These are phyloP conservation scores for Wickerhamomyces chambardii DNA, from an alignment of 805 yeast species.

Conservation along the genomic window DNA sequence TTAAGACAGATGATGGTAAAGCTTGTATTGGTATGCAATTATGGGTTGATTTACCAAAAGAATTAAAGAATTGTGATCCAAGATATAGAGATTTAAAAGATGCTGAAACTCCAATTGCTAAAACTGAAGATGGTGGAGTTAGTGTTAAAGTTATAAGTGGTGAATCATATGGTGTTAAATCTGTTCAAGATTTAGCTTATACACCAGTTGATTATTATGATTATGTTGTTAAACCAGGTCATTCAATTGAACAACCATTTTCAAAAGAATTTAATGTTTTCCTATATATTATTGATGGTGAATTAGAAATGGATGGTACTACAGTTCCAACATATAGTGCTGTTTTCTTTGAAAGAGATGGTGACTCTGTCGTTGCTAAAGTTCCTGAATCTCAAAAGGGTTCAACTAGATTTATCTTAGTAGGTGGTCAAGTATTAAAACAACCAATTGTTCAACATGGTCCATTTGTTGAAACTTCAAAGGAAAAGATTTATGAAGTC, in stretches of 20 bases:
- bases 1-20: constrained; percentile 35
- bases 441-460: constrained; percentile 83
- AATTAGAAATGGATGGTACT: constrained; percentile 36
- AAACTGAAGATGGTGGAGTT: constrained; percentile 49
- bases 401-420: constrained; percentile 54
- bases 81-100: constrained; percentile 70
- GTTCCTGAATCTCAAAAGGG: constrained; percentile 32
- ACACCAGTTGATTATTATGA: constrained; percentile 75
- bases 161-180: constrained; percentile 63
- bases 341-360: constrained; percentile 62
- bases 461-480: constrained; percentile 77
- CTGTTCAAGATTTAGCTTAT: constrained; percentile 66
- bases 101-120: constrained; percentile 62
- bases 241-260: constrained; percentile 48
- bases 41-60: constrained; percentile 78
- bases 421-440: constrained; percentile 68
- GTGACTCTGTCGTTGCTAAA: constrained; percentile 48
- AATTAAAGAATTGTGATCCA: constrained; percentile 55
- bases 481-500: constrained; percentile 58
- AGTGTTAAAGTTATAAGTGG: constrained; percentile 73
- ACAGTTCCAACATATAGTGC: constrained; percentile 35
- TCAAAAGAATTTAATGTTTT: constrained; percentile 59
- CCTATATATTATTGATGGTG: constrained; percentile 59
- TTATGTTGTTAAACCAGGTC: constrained; percentile 56
- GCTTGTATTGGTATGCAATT: constrained; percentile 67